Conservation (phyloP, 306 rosid species). For the Quillaja saponaria region DNA sequence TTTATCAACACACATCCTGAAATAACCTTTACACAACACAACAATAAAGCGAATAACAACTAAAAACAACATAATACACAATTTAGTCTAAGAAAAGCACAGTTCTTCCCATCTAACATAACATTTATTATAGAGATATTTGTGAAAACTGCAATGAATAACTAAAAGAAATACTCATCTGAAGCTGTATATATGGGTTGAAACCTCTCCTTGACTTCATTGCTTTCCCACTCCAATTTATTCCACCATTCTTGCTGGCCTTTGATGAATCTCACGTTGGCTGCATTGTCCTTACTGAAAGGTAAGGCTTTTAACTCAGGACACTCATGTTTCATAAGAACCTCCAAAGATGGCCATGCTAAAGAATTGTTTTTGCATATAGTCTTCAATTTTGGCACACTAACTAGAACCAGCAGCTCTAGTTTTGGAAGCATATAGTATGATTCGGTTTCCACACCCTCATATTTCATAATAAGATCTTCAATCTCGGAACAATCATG, state of each 20-base stretch:
- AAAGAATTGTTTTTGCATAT: neutral
- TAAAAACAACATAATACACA: too few species aligned
- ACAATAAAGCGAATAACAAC: too few species aligned
- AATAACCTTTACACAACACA: too few species aligned
- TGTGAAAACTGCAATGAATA: too few species aligned
- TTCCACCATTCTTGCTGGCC: constrained; percentile 14
- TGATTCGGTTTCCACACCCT: neutral
- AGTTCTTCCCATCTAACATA: too few species aligned
- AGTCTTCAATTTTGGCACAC: neutral
- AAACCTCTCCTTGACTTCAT: neutral
- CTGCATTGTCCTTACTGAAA: neutral
- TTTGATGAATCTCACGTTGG: constrained; percentile 1
- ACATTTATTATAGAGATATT: too few species aligned
- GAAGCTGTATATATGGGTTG: neutral
- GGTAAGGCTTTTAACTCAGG: constrained; percentile 2
- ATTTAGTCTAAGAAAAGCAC: too few species aligned
- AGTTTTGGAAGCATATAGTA: neutral
- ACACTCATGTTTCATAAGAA: neutral
- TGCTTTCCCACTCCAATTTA: neutral
- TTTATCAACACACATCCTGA: too few species aligned
- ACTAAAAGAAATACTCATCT: too few species aligned
- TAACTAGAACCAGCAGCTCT: neutral
- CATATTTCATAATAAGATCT: neutral
- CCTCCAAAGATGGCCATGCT: constrained; percentile 13
- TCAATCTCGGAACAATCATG: neutral